Evolutionary conservation across 2,329 filamentous ascomycete genomes (phyloP), one percentile per base, ranked within the genome.

Genomic region (Xylaria sp.): DNA sequence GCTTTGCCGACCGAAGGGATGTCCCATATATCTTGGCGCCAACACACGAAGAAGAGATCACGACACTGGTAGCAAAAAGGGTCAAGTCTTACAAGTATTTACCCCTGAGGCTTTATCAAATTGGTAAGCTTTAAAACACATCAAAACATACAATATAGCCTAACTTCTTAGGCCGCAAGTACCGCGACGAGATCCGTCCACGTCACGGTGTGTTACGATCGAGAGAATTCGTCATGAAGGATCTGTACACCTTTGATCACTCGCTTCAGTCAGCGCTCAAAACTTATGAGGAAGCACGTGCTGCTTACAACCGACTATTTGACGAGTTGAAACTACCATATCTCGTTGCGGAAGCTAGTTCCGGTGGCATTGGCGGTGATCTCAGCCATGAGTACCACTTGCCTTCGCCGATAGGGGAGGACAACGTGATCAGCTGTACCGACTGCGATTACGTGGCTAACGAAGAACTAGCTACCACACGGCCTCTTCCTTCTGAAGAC

Each of bases 41-140:
- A 0, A 99, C 96, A 0, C 96, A 99, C 70, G 96, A 99, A 77
- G 96, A 99, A 79, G 96, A 99, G 78, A 96, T 99, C 73, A 99
- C 96, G 0, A 83, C 86, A 0, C 83, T 99, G 2, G 92, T 98
- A 1, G 88, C 89, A 3, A 87, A 86, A 65, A 87, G 90, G 18
- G 84, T 94, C 0, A 89, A 90, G 50, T 97, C 94, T 0, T 95
- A 97, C 78, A 95, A 94, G 76, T 90, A 93, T 53, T 84, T 98
- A 9, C 96, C 96, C 0, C 79, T 98, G 27, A 88, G 94, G 51
- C 82, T 99, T 0, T 99, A 98, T 76, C 96, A 99, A 78, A 96
- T 96, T 58, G 91, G 92, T 92, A 79, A 79, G 87, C 77, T 21
- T 4, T 32, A 32, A 2, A n/a, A 18, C 16, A n/a, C 13, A 25